Conservation (phyloP, 306 rosid genomes). For the Rubus idaeus region DNA sequence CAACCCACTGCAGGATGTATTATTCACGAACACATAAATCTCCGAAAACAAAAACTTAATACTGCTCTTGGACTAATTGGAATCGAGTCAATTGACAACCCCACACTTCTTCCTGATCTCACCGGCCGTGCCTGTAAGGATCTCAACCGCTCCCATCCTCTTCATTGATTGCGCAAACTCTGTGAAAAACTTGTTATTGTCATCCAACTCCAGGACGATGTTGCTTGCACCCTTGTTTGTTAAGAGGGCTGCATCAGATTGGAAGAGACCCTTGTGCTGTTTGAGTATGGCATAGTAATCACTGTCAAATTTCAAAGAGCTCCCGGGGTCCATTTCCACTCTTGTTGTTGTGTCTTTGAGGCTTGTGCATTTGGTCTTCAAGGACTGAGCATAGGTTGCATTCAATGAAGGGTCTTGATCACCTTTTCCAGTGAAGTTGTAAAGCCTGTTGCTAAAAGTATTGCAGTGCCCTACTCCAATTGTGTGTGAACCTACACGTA, state of each 20-base stretch:
- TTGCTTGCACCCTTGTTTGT: slow-evolving; percentile 20
- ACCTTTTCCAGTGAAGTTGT: slow-evolving; percentile 45
- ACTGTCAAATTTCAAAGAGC: slow-evolving; percentile 34
- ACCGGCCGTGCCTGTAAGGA: slow-evolving; percentile 45
- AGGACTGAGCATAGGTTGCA: slow-evolving; percentile 10
- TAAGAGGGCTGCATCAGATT: slow-evolving; percentile 61
- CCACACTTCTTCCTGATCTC: slow-evolving; percentile 53
- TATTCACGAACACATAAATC: background rate
- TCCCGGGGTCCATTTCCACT: slow-evolving; percentile 50
- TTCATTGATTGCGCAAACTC: slow-evolving; percentile 55
- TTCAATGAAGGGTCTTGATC: slow-evolving; percentile 34
- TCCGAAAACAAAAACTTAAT: background rate
- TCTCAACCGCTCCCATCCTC: slow-evolving; percentile 52
- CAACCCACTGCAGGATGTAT: background rate
- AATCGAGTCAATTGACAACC: slow-evolving; percentile 35
- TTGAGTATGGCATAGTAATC: slow-evolving; percentile 41
- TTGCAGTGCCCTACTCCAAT: slow-evolving; percentile 40
- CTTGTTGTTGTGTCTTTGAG: slow-evolving; percentile 21
- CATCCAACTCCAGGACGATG: slow-evolving; percentile 27
- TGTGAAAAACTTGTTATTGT: slow-evolving; percentile 25
- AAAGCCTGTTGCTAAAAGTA: slow-evolving; percentile 30
- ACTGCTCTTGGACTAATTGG: background rate
- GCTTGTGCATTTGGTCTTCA: slow-evolving; percentile 23
- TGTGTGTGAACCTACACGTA: slow-evolving; percentile 27
- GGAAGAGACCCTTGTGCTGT: slow-evolving; percentile 52